A percentile compares a stretch with the other conserved stretches of the same genome.
Conservation (phyloP, 1,284 basidiomycete species). For the Naganishia albida region DNA sequence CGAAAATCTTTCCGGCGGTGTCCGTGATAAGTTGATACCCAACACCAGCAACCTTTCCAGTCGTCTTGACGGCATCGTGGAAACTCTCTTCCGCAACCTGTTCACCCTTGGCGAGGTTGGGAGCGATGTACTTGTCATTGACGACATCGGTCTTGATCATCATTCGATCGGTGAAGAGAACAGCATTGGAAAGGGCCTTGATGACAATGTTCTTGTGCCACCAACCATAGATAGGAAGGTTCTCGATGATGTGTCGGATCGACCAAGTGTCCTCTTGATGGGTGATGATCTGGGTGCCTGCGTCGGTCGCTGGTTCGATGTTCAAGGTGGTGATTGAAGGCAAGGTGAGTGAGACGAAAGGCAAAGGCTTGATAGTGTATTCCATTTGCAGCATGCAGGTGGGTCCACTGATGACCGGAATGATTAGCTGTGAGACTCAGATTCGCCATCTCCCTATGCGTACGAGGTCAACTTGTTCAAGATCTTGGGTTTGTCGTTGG, state of each 20-base stretch:
- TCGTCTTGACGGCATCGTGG: constrained; percentile 20
- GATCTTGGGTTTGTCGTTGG: constrained; percentile 13
- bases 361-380: constrained; percentile 21
- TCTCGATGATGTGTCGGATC: constrained; percentile 27
- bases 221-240: constrained; percentile 24
- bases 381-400: constrained; percentile 27
- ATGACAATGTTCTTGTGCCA: constrained; percentile 28
- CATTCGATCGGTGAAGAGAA: constrained; percentile 22
- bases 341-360: constrained; percentile 15
- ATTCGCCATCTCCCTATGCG: background rate
- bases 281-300: constrained; percentile 25
- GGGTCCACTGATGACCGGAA: constrained; percentile 3
- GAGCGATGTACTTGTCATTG: constrained; percentile 25
- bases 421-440: background rate
- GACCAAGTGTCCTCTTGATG: constrained; percentile 26
- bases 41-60: constrained; percentile 20
- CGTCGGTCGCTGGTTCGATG: constrained; percentile 20
- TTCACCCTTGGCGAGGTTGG: constrained; percentile 17
- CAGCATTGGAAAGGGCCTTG: constrained; percentile 25
- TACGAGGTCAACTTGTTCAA: constrained; percentile 24
- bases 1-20: constrained; percentile 16
- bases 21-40: constrained; percentile 19
- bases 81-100: constrained; percentile 24
- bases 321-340: constrained; percentile 20
- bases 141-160: constrained; percentile 27